A percentile compares a stretch with the other conserved stretches of the same genome.
phyloP scores from a whole-genome alignment of 2,329 filamentous ascomycete species.

The Trichophaea hybrida region DNA sequence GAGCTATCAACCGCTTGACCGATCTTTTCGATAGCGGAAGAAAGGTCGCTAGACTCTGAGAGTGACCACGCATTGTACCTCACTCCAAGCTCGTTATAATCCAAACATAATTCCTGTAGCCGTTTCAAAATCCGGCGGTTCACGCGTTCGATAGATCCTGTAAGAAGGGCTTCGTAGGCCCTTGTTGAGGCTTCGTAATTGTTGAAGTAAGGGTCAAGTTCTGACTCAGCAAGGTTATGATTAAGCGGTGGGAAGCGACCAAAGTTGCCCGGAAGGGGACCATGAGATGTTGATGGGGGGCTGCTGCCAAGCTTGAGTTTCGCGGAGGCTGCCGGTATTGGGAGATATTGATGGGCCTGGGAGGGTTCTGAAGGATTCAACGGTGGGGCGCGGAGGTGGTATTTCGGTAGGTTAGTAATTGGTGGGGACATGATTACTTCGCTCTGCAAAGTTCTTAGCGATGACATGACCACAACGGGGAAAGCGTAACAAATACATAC shows the following conservation, averaged over 20 bases:
- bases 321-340: slow-evolving; percentile 69
- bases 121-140: slow-evolving; percentile 82
- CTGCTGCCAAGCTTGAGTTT: slow-evolving; percentile 50
- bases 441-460: slow-evolving; percentile 42
- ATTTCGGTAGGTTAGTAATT: slow-evolving; percentile 81
- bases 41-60: slow-evolving; percentile 77
- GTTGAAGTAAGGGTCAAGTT: slow-evolving; percentile 90
- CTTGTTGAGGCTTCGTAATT: slow-evolving; percentile 85
- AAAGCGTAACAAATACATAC: slow-evolving; percentile 37
- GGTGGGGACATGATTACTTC: slow-evolving; percentile 92
- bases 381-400: slow-evolving; percentile 86
- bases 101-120: slow-evolving; percentile 65
- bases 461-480: neutral
- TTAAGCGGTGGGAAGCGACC: slow-evolving; percentile 71
- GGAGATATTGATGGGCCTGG: slow-evolving; percentile 71
- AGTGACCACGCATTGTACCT: slow-evolving; percentile 93
- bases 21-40: slow-evolving; percentile 81
- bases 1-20: slow-evolving; percentile 92
- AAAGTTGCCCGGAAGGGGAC: slow-evolving; percentile 36
- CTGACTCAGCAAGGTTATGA: slow-evolving; percentile 65
- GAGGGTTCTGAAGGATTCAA: slow-evolving; percentile 87
- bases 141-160: slow-evolving; percentile 91
- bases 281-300: slow-evolving; percentile 31
- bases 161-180: slow-evolving; percentile 74
- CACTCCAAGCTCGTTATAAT: slow-evolving; percentile 87